Conservation (phyloP, 768 basidiomycete genomes). For the Termitomyces sp. region DNA sequence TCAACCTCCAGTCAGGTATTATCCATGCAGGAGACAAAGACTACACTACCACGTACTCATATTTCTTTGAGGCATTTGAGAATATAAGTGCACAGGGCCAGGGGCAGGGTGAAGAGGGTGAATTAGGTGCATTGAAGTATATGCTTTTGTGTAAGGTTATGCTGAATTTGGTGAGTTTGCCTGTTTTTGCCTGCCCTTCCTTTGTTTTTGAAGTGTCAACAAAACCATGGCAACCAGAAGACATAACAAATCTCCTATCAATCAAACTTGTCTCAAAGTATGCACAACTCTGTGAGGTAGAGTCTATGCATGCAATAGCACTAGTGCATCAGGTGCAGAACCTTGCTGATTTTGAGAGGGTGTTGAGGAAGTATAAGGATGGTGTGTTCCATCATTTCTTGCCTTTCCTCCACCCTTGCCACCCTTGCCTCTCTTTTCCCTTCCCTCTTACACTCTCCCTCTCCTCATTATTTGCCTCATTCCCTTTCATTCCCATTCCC, state of each 20-base stretch:
- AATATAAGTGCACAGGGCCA: conserved; percentile 73
- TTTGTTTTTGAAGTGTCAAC: too few species aligned
- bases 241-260: conserved; percentile 81
- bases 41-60: conserved; percentile 94
- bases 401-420: too few species aligned
- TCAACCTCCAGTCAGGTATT: conserved; percentile 62
- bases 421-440: too few species aligned
- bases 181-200: too few species aligned
- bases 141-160: conserved; percentile 99
- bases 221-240: conserved; percentile 67
- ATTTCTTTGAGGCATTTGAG: conserved; percentile 97
- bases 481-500: too few species aligned
- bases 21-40: conserved; percentile 97
- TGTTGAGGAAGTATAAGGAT: conserved; percentile 80
- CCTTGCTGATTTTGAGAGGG: conserved; percentile 85
- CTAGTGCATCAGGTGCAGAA: conserved; percentile 91
- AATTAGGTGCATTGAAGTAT: conserved; percentile 89
- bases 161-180: conserved; percentile 87
- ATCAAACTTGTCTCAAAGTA: conserved; percentile 90
- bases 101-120: conserved; percentile 75
- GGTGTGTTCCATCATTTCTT: conserved; percentile 39
- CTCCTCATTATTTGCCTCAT: too few species aligned
- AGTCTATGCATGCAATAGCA: conserved; percentile 94
- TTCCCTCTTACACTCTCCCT: not conserved
- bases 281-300: conserved; percentile 83